Base-by-base conservation (phyloP, 1,139 yeast species). In the Candida sp. region DNA sequence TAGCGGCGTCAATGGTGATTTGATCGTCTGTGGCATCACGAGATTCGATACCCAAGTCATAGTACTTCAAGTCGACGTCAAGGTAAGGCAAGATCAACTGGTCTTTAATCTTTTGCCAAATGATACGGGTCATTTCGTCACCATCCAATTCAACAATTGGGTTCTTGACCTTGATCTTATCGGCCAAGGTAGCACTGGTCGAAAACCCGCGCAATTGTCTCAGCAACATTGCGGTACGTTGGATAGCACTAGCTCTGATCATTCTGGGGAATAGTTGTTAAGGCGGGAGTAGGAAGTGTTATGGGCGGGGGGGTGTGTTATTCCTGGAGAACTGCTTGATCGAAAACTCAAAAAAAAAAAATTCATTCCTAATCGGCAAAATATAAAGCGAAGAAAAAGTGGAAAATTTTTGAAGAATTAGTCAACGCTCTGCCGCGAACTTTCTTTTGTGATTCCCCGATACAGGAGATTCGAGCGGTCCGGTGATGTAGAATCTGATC, bases 91-190 rank as follows among this genome's bases (percentile, higher is more conserved):
- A 68, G 61, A 88, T 82, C 68, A 88, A 78, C 66, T 85, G 80
- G 54, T 84, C 84, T 67, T 87, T 88, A 69, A 88, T 88, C 64
- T 82, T 71, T 54, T 85, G 80, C 96, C 96, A 88, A 70, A 88
- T 88, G 69, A 88, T 88, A 71, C 94, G 80, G 62, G 96, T 88
- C 89, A 86, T 88, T 70, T 88, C 96, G 70, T 88, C 96, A 58
- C 96, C 96, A 63, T 88, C 94, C 78, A 88, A 75, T 66, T 88
- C 96, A 53, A 88, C 96, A 58, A 88, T 80, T 42, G 96, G 94
- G 52, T 78, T 84, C 62, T 78, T 78, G 43, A 88, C 94, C 58
- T 78, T 78, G 63, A 88, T 85, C 69, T 88, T 88, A 55, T 71
- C 70, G 50, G 73, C 61, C n/a, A 58, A 45, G n/a, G 46, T 39